A percentile compares a stretch with the other conserved stretches of the same genome.
Conservation (phyloP, 164 flowering plant species). For the Kingdonia uniflora region DNA sequence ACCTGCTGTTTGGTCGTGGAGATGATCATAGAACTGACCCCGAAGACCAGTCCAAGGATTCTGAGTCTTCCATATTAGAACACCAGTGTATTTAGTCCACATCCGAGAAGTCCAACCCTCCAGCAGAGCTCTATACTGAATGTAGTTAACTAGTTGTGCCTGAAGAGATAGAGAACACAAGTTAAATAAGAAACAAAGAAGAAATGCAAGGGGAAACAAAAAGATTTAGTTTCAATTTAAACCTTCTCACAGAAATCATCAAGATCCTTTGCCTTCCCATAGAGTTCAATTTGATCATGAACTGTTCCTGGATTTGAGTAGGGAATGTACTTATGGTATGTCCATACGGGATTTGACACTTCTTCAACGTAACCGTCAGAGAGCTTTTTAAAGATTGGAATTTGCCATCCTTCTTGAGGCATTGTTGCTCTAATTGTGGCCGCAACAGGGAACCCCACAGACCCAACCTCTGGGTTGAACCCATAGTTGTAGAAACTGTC, state of each 20-base stretch:
- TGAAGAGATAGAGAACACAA: conserved; percentile 18
- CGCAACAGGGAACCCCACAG: conserved; percentile 93
- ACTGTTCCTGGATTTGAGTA: conserved; percentile 74
- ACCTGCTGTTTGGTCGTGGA: conserved; percentile 91
- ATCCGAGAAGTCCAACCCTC: conserved; percentile 96
- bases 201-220: neutral
- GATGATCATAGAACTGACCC: conserved; percentile 98
- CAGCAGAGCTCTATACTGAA: conserved; percentile 86
- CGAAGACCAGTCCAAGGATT: conserved; percentile 99
- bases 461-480: conserved; percentile 97
- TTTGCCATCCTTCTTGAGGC: conserved; percentile 91
- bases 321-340: conserved; percentile 88
- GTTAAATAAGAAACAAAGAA: conserved; percentile 1
- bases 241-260: conserved; percentile 97
- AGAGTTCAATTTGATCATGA: conserved; percentile 69
- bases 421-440: conserved; percentile 93
- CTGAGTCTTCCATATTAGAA: conserved; percentile 91
- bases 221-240: neutral
- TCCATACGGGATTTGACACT: conserved; percentile 88
- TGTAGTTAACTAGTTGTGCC: conserved; percentile 93
- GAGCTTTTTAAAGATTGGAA: conserved; percentile 62
- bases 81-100: conserved; percentile 97
- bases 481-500: conserved; percentile 69
- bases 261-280: conserved; percentile 72
- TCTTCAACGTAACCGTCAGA: conserved; percentile 59